Evolutionary conservation across 2,329 filamentous ascomycete species (phyloP).

Genomic region (Pezicula radicicola): DNA sequence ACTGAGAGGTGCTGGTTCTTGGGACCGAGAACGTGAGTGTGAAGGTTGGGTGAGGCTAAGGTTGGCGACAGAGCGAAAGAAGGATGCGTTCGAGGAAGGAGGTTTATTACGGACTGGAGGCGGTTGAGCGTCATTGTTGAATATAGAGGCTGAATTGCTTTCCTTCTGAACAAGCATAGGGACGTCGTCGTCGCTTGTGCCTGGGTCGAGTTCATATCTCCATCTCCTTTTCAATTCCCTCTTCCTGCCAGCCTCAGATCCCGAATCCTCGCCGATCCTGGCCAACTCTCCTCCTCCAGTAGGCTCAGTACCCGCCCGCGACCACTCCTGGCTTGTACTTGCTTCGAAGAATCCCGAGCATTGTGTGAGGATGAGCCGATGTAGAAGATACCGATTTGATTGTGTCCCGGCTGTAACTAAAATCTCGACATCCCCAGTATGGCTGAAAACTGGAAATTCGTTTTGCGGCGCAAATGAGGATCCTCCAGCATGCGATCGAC

Average conservation of each 20-base stretch:
- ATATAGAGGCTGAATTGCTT: conserved; percentile 46
- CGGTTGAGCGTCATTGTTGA: conserved; percentile 43
- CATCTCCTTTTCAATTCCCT: conserved; percentile 52
- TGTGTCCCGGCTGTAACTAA: conserved; percentile 66
- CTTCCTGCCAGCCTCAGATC: conserved; percentile 32
- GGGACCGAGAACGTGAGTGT: conserved; percentile 40
- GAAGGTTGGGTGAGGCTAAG: conserved; percentile 53
- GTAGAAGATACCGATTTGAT: conserved; percentile 83
- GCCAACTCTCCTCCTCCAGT: conserved; percentile 40
- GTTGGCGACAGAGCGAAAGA: conserved; percentile 87
- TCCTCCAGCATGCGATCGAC: conserved; percentile 77
- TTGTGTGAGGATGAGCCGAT: conserved; percentile 81
- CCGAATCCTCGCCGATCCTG: conserved; percentile 45
- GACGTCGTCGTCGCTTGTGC: conserved; percentile 68
- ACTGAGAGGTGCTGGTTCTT: conserved; percentile 39
- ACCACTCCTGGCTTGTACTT: conserved; percentile 78
- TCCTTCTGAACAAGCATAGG: conserved; percentile 88
- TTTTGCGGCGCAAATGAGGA: conserved; percentile 71
- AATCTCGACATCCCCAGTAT: conserved; percentile 92
- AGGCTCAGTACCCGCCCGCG: conserved; percentile 28
- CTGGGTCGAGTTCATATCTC: conserved; percentile 85
- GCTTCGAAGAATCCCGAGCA: conserved; percentile 94
- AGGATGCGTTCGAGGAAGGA: conserved; percentile 59
- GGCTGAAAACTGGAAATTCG: conserved; percentile 87
- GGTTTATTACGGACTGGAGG: conserved; percentile 61